These are phyloP conservation scores for Aristolochia contorta DNA, from an alignment of 164 flowering plant species.

Conservation along the genomic window DNA sequence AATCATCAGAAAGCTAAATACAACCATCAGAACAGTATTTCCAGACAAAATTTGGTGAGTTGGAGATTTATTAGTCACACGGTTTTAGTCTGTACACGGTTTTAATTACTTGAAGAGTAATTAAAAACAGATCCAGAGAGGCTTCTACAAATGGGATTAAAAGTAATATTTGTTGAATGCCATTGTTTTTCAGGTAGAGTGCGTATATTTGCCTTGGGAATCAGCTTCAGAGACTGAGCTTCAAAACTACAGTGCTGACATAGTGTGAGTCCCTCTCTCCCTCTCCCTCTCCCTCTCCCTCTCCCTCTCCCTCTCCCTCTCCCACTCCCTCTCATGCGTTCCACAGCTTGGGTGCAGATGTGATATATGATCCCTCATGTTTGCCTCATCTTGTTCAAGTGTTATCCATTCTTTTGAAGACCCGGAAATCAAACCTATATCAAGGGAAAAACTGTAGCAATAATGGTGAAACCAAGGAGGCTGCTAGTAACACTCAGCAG, in stretches of 20 bases:
- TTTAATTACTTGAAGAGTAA: no score
- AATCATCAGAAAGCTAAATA: conserved; percentile 31
- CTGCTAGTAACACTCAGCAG: neutral
- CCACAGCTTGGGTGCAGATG: conserved; percentile 89
- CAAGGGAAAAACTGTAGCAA: neutral
- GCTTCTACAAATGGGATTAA: no score
- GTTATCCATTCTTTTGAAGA: conserved; percentile 37
- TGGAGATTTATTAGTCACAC: no score
- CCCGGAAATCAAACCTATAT: conserved; percentile 6
- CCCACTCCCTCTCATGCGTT: conserved; percentile 2
- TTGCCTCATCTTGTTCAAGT: conserved; percentile 74
- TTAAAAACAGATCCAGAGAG: no score
- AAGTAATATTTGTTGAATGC: no score
- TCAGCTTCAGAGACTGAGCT: conserved; percentile 52
- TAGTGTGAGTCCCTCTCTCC: conserved; percentile 46
- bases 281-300: neutral
- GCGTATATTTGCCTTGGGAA: conserved; percentile 78
- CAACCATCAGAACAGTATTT: conserved; percentile 12
- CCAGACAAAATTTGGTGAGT: conserved; percentile 25
- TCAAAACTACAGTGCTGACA: conserved; percentile 41
- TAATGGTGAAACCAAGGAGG: neutral
- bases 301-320: neutral
- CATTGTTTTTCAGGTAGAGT: conserved; percentile 38
- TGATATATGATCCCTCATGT: conserved; percentile 74
- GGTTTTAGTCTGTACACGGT: neutral